Conservation (phyloP, 257 asterid genomes). For the Solanum appendiculatum region DNA sequence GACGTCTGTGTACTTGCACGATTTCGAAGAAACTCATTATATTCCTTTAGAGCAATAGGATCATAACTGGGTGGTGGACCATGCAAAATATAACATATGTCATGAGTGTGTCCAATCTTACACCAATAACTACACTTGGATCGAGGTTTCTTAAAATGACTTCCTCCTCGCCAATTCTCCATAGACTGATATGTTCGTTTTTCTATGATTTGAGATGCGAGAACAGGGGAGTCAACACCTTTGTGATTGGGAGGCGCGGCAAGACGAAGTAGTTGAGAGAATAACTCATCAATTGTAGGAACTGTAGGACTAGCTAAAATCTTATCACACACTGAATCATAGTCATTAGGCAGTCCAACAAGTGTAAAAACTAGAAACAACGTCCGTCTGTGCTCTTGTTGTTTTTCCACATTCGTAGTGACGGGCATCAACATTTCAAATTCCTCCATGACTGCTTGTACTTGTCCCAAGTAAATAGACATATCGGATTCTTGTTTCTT, state of each 20-base stretch:
- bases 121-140: too few species aligned
- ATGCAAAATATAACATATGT: too few species aligned
- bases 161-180: too few species aligned
- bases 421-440: neutral
- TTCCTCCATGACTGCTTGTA: neutral
- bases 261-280: neutral
- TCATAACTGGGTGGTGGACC: too few species aligned
- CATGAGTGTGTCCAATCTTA: too few species aligned
- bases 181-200: too few species aligned
- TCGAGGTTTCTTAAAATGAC: too few species aligned
- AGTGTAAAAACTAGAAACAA: neutral
- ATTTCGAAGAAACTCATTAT: too few species aligned
- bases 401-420: neutral
- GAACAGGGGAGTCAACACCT: neutral
- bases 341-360: neutral
- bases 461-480: neutral
- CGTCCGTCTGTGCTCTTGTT: neutral
- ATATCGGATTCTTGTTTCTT: neutral
- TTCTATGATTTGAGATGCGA: too few species aligned
- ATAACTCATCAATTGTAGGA: neutral
- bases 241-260: neutral
- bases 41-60: too few species aligned
- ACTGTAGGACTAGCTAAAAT: neutral
- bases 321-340: neutral
- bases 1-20: too few species aligned